Evolutionary conservation across 2,329 filamentous ascomycete species (phyloP), one percentile per base, ranked within the genome.

Genomic region (Fusarium haematococcum): DNA sequence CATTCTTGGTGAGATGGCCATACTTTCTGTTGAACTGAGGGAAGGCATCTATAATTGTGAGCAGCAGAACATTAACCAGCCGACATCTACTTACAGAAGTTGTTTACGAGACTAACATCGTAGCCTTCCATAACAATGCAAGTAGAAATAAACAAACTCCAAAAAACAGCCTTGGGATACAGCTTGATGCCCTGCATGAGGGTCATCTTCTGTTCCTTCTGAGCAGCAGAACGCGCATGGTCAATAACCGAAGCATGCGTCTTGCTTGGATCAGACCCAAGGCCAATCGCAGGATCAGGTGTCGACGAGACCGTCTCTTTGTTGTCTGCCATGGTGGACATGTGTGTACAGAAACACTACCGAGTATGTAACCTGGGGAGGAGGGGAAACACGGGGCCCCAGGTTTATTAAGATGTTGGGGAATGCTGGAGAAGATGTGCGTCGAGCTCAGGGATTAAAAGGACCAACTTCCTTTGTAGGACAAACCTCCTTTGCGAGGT

Each of bases 81-180:
- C 5, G 27, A 11, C 8, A 37, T 3, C 2, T 11, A 67, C 74
- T 52, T 27, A 76, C 74, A 76, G 8, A 76, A 76, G 43, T 77
- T 77, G 63, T 76, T 76, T 0, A 76, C 74, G 0, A 76, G 54
- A 4, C 66, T 67, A 27, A 76, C 73, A 3, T 76, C 74, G 5
- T 75, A 76, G 10, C 74, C 74, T 54, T 76, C 74, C 74, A 76
- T 76, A 16, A 76, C 74, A 60, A 76, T 76, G 20, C 71, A 76
- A 10, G 74, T 76, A 2, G 74, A 76, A 30, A 76, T 76, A 7
- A 76, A 63, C 4, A 76, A 11, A 39, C 74, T 76, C 74, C 74
- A 76, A 4, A 18, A 69, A 2, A 76, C 68, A 52, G 74, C 74
- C 63, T 76, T 76, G 30, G 74, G 74, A 58, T 76, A 76, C 52